Conservation (phyloP, 805 yeast species). For the Osmozyma mogii region DNA sequence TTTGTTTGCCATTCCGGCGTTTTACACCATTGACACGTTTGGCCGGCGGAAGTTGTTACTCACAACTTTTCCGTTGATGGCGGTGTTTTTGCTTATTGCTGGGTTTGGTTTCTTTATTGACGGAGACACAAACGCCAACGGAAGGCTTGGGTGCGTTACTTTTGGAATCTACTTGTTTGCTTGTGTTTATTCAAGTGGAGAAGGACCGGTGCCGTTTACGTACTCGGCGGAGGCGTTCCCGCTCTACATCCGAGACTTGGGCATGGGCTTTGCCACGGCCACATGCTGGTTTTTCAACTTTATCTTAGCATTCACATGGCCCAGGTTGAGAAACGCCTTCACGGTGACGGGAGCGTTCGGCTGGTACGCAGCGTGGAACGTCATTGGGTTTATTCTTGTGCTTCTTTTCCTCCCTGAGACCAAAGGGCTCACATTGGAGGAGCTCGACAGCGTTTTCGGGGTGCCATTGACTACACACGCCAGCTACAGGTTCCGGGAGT, state of each 20-base stretch:
- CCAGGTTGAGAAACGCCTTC: constrained; percentile 57
- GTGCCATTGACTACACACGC: constrained; percentile 55
- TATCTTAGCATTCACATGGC: constrained; percentile 71
- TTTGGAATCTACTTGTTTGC: constrained; percentile 70
- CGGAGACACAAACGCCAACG: constrained; percentile 30
- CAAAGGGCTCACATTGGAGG: constrained; percentile 64
- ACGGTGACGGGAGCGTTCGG: constrained; percentile 82
- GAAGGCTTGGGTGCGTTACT: constrained; percentile 59
- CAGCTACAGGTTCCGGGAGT: too few relatives aligned
- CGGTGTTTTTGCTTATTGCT: constrained; percentile 48
- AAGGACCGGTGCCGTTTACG: constrained; percentile 87
- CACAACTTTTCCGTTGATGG: constrained; percentile 57
- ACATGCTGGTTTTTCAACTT: constrained; percentile 71
- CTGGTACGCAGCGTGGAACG: constrained; percentile 82
- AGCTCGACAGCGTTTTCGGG: constrained; percentile 64
- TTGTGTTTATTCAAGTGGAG: constrained; percentile 72
- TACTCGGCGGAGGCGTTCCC: constrained; percentile 84
- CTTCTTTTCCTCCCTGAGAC: constrained; percentile 71
- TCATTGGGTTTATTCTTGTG: constrained; percentile 60
- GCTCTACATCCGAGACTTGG: constrained; percentile 68
- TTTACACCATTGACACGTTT: constrained; percentile 67
- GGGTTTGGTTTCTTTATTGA: constrained; percentile 71
- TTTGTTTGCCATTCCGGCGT: constrained; percentile 75
- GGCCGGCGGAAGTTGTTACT: constrained; percentile 63
- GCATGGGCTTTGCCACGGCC: constrained; percentile 74